Conservation (phyloP, 352 stramenopile genomes). For the Pythium oligandrum region DNA sequence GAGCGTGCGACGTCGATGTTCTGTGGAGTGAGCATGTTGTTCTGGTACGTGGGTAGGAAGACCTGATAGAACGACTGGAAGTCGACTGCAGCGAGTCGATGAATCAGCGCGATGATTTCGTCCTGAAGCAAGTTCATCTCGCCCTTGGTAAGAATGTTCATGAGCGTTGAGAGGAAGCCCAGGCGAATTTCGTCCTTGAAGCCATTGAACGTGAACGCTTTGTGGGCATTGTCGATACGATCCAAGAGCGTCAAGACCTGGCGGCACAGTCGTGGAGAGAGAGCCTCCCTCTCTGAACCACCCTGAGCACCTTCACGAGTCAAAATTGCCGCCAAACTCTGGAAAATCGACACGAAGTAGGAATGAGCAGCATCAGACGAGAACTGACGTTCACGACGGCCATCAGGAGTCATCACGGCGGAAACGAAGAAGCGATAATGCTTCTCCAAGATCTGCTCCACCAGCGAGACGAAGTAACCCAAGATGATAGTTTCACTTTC, state of each 20-base stretch:
- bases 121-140: constrained; percentile 80
- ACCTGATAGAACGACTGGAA: constrained; percentile 74
- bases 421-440: constrained; percentile 80
- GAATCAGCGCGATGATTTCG: constrained; percentile 63
- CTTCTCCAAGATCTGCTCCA: constrained; percentile 76
- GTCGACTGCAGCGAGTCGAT: constrained; percentile 66
- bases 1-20: constrained; percentile 45
- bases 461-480: constrained; percentile 61
- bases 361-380: constrained; percentile 56
- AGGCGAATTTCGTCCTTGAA: constrained; percentile 72
- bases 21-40: constrained; percentile 53
- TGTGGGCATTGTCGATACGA: constrained; percentile 60
- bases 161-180: constrained; percentile 70
- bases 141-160: constrained; percentile 71
- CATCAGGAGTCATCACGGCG: constrained; percentile 37
- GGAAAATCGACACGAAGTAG: constrained; percentile 78
- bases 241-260: constrained; percentile 69
- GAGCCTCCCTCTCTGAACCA: constrained; percentile 1
- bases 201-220: constrained; percentile 61
- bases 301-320: constrained; percentile 43
- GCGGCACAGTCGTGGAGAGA: constrained; percentile 61
- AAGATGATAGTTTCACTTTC: constrained; percentile 69
- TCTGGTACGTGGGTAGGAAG: constrained; percentile 55
- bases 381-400: constrained; percentile 51
- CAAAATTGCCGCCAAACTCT: constrained; percentile 60